A percentile compares a stretch with the other conserved stretches of the same genome.
These are phyloP conservation scores for Lepidopterella palustris DNA, from an alignment of 495 filamentous ascomycete genomes.

Conservation along the genomic window DNA sequence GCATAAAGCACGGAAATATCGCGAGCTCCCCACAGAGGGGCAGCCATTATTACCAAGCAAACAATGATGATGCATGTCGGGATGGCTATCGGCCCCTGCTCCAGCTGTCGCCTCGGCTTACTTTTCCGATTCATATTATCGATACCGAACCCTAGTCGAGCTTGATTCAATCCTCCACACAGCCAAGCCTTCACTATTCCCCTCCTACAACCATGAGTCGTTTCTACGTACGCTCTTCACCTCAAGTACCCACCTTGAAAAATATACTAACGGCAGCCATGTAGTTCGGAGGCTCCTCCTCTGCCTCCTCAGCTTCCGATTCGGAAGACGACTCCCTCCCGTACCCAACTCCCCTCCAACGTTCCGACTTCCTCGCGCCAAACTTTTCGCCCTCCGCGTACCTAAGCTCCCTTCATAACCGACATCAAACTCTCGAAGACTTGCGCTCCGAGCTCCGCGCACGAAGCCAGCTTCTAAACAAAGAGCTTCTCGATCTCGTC, in stretches of 20 bases:
- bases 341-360: slow-evolving; percentile 74
- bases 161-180: neutral
- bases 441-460: slow-evolving; percentile 76
- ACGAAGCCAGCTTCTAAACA: slow-evolving; percentile 63
- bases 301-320: slow-evolving; percentile 33
- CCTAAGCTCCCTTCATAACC: slow-evolving; percentile 72
- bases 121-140: slow-evolving; percentile 13
- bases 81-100: no score
- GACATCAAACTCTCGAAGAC: slow-evolving; percentile 94
- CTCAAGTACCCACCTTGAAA: neutral
- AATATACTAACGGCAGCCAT: neutral
- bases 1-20: neutral
- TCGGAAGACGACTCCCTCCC: slow-evolving; percentile 63
- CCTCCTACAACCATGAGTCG: slow-evolving; percentile 35
- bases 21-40: neutral
- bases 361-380: slow-evolving; percentile 67
- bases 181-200: neutral
- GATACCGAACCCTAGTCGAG: neutral
- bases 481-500: slow-evolving; percentile 86
- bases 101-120: slow-evolving; percentile 11
- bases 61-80: neutral
- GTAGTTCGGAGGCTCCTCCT: slow-evolving; percentile 8
- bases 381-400: slow-evolving; percentile 76
- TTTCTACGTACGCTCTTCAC: slow-evolving; percentile 38
- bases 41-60: slow-evolving; percentile 2